phyloP scores from a whole-genome alignment of 2,329 filamentous ascomycete species.

The Gremmenia infestans region DNA sequence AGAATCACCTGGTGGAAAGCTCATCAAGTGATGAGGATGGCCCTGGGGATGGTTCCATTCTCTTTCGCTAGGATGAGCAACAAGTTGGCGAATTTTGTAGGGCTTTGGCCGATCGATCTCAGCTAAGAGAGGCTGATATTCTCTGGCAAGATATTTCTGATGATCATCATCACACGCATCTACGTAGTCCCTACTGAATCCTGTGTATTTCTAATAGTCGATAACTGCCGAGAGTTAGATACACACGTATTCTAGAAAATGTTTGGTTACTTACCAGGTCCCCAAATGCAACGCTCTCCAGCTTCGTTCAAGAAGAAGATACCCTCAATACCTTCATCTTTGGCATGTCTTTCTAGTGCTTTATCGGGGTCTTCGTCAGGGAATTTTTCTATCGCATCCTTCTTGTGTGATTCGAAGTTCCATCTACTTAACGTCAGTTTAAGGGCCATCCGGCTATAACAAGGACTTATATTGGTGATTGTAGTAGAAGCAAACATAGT shows the following conservation, averaged over 20 bases:
- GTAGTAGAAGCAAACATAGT: no score
- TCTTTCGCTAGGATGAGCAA: not conserved
- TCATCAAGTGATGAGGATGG: slow-evolving; percentile 2
- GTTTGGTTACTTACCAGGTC: not conserved
- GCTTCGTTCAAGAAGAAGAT: not conserved
- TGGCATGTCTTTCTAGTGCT: not conserved
- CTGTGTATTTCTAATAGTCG: not conserved
- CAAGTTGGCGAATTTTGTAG: not conserved
- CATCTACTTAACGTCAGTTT: not conserved
- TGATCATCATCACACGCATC: not conserved
- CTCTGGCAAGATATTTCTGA: not conserved
- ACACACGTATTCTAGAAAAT: not conserved
- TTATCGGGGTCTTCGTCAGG: not conserved
- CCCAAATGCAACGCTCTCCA: not conserved
- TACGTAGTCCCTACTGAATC: not conserved
- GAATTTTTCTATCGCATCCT: not conserved
- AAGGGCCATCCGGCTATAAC: not conserved
- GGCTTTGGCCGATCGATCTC: not conserved
- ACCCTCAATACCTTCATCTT: not conserved
- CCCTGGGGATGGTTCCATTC: slow-evolving; percentile 1
- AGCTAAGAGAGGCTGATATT: not conserved
- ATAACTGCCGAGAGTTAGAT: not conserved
- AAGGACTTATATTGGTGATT: not conserved
- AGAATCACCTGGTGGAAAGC: slow-evolving; percentile 1
- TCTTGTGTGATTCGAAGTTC: not conserved